These are phyloP conservation scores for Plantago lanceolata DNA, from an alignment of 305 asterid genomes.

Conservation along the genomic window DNA sequence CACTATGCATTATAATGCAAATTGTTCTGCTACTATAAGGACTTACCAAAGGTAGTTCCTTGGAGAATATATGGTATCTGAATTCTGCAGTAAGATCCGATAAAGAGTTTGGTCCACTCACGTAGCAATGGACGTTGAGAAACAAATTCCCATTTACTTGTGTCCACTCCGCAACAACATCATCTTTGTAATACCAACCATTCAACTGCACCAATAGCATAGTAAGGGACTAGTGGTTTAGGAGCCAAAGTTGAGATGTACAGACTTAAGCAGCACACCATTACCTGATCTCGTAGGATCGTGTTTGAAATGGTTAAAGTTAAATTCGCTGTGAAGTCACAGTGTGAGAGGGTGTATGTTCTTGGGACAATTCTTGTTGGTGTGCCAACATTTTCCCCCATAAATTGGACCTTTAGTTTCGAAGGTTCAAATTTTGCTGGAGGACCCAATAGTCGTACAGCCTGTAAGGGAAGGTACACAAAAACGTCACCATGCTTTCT, in stretches of 20 bases:
- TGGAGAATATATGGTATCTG: constrained; percentile 83
- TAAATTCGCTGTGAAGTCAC: constrained; percentile 83
- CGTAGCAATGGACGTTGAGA: constrained; percentile 84
- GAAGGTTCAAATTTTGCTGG: constrained; percentile 91
- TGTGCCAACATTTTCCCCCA: constrained; percentile 45
- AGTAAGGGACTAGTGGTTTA: no score
- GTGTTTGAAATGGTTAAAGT: constrained; percentile 74
- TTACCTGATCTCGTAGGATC: constrained; percentile 68
- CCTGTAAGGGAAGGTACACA: constrained; percentile 35
- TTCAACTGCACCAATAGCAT: constrained; percentile 48
- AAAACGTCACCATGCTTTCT: background rate
- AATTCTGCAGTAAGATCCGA: constrained; percentile 69
- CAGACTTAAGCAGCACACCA: background rate
- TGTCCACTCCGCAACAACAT: constrained; percentile 92
- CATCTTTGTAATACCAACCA: constrained; percentile 93
- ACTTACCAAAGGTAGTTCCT: constrained; percentile 87
- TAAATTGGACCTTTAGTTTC: constrained; percentile 62
- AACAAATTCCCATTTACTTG: constrained; percentile 56
- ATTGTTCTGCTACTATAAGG: background rate
- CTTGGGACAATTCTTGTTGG: constrained; percentile 54
- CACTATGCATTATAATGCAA: background rate
- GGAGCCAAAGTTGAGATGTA: background rate
- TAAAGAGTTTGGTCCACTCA: constrained; percentile 67
- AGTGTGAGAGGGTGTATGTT: constrained; percentile 86
- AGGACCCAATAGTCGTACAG: constrained; percentile 76